Evolutionary conservation across 2,329 filamentous ascomycete species (phyloP), one percentile per base, ranked within the genome.

Genomic region (Parastagonospora nodorum): DNA sequence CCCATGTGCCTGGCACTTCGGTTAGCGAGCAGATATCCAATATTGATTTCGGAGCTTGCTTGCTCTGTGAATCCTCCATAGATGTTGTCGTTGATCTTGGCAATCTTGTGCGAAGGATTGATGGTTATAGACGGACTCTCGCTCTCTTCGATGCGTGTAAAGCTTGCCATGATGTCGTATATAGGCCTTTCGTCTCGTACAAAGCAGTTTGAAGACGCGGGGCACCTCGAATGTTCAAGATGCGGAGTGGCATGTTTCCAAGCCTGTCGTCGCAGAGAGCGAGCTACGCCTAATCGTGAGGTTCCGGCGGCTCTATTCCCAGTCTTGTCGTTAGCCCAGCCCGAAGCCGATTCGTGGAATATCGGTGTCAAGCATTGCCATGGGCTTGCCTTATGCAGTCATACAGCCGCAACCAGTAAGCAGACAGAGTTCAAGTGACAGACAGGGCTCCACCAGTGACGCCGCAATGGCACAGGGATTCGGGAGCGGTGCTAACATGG

Each of bases 1-100:
- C 90, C 90, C 89, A 94, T 94, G 74, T 94, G 90, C 64, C 88
- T 90, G 60, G 30, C 29, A 48, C 24, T 50, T 37, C 45, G 48
- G 66, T 71, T 50, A 72, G 61, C 61, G 50, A 45, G 33, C 30
- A 35, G 40, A 41, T 49, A 41, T 41, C 29, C 50, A 32, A 27
- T 48, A 46, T 38, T 14, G 44, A 36, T 19, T 50, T 43, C 11
- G 37, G 35, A 32, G 10, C 35, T 42, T 16, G 73, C 84, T 75
- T 77, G 90, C 88, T 94, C 90, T 51, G 87, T 90, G 74, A 94
- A 94, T 9, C 89, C 90, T 48, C 88, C 87, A 80, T 93, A 94
- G 64, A 89, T 90, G 68, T 90, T 90, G 53, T 88, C 84, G 66
- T 92, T 86, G 66, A 94, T 90, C 68, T 86, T 86, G 51, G 87